Evolutionary conservation across 1,139 yeast species (phyloP).

Genomic region (Petasospora rhodanensis): DNA sequence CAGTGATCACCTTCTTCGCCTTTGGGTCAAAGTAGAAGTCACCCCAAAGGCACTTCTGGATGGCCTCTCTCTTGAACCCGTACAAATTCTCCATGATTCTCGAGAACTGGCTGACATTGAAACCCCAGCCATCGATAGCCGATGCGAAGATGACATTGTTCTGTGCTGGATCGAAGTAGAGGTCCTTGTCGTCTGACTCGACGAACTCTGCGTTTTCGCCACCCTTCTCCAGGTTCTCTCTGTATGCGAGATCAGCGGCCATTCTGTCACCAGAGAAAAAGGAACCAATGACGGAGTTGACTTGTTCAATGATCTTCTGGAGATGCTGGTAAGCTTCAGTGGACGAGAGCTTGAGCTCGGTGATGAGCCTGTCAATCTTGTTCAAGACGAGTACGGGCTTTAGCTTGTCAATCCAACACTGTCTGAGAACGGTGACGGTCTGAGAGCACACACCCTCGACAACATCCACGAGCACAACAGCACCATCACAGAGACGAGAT

Average conservation of each 20-base stretch:
- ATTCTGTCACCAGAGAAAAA: constrained; percentile 92
- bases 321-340: constrained; percentile 82
- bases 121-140: constrained; percentile 98
- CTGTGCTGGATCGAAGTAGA: constrained; percentile 84
- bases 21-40: constrained; percentile 88
- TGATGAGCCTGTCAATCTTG: constrained; percentile 82
- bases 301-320: constrained; percentile 78
- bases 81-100: constrained; percentile 79
- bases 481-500: constrained; percentile 94
- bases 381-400: constrained; percentile 89
- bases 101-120: constrained; percentile 83
- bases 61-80: constrained; percentile 75
- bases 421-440: constrained; percentile 90
- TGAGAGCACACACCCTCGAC: constrained; percentile 99
- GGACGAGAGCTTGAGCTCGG: constrained; percentile 79
- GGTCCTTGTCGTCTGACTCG: constrained; percentile 75
- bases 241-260: constrained; percentile 83
- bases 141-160: constrained; percentile 93
- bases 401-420: constrained; percentile 91
- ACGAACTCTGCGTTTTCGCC: constrained; percentile 54
- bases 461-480: constrained; percentile 89
- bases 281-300: constrained; percentile 90
- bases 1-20: constrained; percentile 71
- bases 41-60: constrained; percentile 94
- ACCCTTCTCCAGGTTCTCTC: constrained; percentile 50